Conservation (phyloP, 352 stramenopile species). For the Phytophthora tentaculata region DNA sequence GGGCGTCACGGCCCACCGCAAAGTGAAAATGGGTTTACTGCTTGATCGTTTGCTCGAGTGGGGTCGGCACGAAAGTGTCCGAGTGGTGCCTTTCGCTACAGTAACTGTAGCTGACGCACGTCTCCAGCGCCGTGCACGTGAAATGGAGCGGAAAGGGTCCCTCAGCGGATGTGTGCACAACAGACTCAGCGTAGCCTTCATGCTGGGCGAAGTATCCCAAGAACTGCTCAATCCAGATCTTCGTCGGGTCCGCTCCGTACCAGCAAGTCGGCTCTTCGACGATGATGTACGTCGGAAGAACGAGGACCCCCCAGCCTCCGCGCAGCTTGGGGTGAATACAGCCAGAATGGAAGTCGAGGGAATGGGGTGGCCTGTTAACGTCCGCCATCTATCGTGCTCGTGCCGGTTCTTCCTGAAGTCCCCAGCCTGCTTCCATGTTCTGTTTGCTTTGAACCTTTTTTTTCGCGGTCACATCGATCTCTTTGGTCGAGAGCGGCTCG, state of each 20-base stretch:
- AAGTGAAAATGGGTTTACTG: slow-evolving; percentile 10
- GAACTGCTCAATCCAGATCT: not conserved
- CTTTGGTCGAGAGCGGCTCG: not conserved
- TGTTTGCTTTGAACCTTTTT: slow-evolving; percentile 4
- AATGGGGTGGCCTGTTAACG: slow-evolving; percentile 7
- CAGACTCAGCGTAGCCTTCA: slow-evolving; percentile 4
- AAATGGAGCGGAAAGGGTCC: slow-evolving; percentile 7
- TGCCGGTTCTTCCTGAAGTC: slow-evolving; percentile 4
- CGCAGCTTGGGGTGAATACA: not conserved
- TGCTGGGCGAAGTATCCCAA: not conserved
- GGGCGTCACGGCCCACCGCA: slow-evolving; percentile 5
- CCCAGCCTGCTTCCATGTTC: not conserved
- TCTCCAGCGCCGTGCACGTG: slow-evolving; percentile 4
- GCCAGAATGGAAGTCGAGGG: slow-evolving; percentile 1
- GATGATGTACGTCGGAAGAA: not conserved
- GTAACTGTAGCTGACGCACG: not conserved
- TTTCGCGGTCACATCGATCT: slow-evolving; percentile 1
- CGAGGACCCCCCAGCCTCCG: not conserved
- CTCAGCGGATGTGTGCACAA: not conserved
- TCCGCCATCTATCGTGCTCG: not conserved
- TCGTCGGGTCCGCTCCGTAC: not conserved
- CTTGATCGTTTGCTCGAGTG: slow-evolving; percentile 5
- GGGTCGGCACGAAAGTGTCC: not conserved
- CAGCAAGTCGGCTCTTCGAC: not conserved
- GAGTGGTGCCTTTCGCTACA: not conserved